Conservation (phyloP, 306 rosid species). For the Neltuma alba region DNA sequence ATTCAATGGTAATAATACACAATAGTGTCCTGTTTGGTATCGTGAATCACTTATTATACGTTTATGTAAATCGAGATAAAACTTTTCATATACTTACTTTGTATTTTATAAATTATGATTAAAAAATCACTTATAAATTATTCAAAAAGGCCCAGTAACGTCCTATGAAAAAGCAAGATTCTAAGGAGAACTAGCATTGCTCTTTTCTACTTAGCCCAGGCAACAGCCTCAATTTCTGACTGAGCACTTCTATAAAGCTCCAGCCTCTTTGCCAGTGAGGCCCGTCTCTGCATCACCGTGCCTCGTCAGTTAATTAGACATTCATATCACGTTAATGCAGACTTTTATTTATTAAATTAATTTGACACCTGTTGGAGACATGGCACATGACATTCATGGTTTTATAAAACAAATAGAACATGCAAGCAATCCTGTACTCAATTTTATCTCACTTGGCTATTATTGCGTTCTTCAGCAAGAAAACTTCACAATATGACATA, state of each 20-base stretch:
- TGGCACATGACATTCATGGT: background rate
- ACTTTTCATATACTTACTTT: no score
- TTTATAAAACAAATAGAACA: background rate
- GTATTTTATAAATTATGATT: no score
- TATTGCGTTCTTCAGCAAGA: constrained; percentile 25
- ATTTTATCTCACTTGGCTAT: background rate
- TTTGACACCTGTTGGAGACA: background rate
- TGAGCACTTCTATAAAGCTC: constrained; percentile 96
- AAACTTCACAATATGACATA: background rate
- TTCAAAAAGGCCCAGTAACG: no score
- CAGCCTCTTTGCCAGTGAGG: constrained; percentile 76
- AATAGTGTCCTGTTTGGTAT: no score
- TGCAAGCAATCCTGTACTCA: background rate
- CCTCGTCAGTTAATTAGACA: constrained; percentile 57
- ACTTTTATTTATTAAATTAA: background rate
- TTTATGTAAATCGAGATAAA: no score
- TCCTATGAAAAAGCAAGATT: background rate
- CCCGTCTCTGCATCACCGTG: constrained; percentile 83
- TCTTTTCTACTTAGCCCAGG: constrained; percentile 84
- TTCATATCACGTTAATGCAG: background rate
- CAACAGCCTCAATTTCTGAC: constrained; percentile 86
- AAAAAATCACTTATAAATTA: no score
- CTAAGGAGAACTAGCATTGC: background rate
- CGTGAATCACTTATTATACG: no score
- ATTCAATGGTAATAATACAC: no score